Evolutionary conservation across 768 basidiomycete species (phyloP).

Genomic region (Boletus vinaceobasis): DNA sequence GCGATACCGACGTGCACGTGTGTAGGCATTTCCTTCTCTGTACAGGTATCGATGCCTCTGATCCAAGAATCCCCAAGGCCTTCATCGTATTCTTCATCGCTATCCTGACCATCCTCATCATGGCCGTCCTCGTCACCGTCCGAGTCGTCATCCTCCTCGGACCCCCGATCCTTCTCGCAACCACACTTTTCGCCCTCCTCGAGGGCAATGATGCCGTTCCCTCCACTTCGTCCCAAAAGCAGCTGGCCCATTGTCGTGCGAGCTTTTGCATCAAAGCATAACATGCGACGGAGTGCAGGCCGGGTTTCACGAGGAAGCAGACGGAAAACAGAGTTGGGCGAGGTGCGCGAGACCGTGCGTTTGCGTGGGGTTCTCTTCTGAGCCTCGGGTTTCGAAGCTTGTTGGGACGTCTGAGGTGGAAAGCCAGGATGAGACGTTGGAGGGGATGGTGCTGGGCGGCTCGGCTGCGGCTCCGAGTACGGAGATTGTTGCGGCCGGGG

Average conservation of each 20-base stretch:
- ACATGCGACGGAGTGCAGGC: slow-evolving; percentile 87
- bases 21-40: slow-evolving; percentile 41
- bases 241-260: slow-evolving; percentile 93
- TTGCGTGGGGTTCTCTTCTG: slow-evolving; percentile 36
- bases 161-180: slow-evolving; percentile 46
- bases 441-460: slow-evolving; percentile 26
- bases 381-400: slow-evolving; percentile 39
- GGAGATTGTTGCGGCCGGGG: slow-evolving; percentile 4
- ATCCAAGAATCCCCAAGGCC: slow-evolving; percentile 91
- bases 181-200: slow-evolving; percentile 51
- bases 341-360: slow-evolving; percentile 24
- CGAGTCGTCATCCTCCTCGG: slow-evolving; percentile 25
- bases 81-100: slow-evolving; percentile 49
- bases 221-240: slow-evolving; percentile 75
- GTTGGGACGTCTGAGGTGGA: not conserved
- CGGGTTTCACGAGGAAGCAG: slow-evolving; percentile 92
- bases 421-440: slow-evolving; percentile 14
- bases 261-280: slow-evolving; percentile 82
- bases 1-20: slow-evolving; percentile 76
- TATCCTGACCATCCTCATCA: slow-evolving; percentile 7
- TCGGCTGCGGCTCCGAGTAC: slow-evolving; percentile 20
- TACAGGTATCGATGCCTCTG: slow-evolving; percentile 67
- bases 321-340: slow-evolving; percentile 87
- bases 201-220: slow-evolving; percentile 57
- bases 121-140: slow-evolving; percentile 43